These are phyloP conservation scores for Blastobotrys attinorum DNA, from an alignment of 805 yeast genomes.

Conservation along the genomic window DNA sequence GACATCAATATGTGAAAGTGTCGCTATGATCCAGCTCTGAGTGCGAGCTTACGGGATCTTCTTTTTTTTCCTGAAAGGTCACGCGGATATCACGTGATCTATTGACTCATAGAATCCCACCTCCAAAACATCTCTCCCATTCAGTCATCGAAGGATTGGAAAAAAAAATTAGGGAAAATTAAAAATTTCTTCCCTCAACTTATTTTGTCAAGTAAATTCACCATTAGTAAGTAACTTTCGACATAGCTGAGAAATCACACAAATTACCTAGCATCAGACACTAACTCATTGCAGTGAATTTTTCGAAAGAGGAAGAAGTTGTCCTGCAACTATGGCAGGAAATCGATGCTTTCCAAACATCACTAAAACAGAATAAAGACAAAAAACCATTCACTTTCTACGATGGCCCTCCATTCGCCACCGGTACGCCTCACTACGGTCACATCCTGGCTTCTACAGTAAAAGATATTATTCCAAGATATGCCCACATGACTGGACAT, in stretches of 20 bases:
- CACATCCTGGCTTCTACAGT: conserved; percentile 95
- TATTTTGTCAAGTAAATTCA: no score
- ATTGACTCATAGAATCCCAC: no score
- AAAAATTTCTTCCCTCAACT: background rate
- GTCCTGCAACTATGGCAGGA: conserved; percentile 79
- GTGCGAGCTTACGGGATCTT: no score
- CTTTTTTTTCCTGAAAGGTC: no score
- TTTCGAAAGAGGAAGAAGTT: conserved; percentile 85
- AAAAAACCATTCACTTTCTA: conserved; percentile 85
- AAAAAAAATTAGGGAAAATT: background rate
- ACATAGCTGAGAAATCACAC: background rate
- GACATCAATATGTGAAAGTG: no score
- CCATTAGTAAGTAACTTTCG: background rate
- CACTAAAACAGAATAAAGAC: conserved; percentile 74
- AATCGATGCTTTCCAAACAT: conserved; percentile 86
- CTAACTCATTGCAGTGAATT: conserved; percentile 32
- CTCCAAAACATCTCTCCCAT: no score
- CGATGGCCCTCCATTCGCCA: conserved; percentile 99
- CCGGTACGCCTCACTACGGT: conserved; percentile 99
- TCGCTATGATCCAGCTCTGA: no score
- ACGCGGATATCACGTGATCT: background rate
- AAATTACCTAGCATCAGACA: background rate
- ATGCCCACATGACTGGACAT: conserved; percentile 95
- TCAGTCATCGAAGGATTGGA: no score
- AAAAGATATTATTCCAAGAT: conserved; percentile 95